These are phyloP conservation scores for Penicillium sp. DNA, from an alignment of 2,329 filamentous ascomycete genomes.

Conservation along the genomic window DNA sequence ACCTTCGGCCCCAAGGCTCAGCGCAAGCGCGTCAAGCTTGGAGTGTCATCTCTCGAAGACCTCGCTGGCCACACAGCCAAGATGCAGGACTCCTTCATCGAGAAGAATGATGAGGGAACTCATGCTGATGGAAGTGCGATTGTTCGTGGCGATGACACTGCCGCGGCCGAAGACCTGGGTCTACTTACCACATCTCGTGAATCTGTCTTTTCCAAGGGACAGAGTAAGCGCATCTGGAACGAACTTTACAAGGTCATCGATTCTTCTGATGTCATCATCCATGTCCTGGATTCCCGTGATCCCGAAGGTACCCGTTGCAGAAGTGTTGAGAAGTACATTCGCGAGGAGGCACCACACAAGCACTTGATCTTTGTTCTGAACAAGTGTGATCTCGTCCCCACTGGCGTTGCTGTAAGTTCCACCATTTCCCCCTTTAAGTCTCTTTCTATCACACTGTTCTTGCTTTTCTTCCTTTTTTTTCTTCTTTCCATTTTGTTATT, in stretches of 20 bases:
- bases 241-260: slow-evolving; percentile 95
- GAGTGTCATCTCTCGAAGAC: slow-evolving; percentile 75
- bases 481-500: slow-evolving; percentile 13
- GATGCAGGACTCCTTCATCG: slow-evolving; percentile 77
- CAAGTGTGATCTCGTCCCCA: slow-evolving; percentile 91
- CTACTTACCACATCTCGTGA: slow-evolving; percentile 62
- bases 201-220: slow-evolving; percentile 89
- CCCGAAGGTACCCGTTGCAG: slow-evolving; percentile 86
- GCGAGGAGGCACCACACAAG: slow-evolving; percentile 92
- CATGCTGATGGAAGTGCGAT: slow-evolving; percentile 69
- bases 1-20: slow-evolving; percentile 94
- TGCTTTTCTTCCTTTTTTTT: slow-evolving; percentile 5
- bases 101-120: slow-evolving; percentile 74
- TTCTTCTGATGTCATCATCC: slow-evolving; percentile 93
- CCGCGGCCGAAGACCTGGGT: slow-evolving; percentile 35
- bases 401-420: slow-evolving; percentile 85
- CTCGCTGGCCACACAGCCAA: slow-evolving; percentile 75
- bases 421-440: slow-evolving; percentile 2
- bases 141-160: slow-evolving; percentile 51
- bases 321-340: slow-evolving; percentile 89
- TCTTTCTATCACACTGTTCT: slow-evolving; percentile 4
- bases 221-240: slow-evolving; percentile 96
- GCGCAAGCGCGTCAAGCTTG: slow-evolving; percentile 86
- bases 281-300: slow-evolving; percentile 86
- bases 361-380: slow-evolving; percentile 87